Evolutionary conservation across 805 yeast genomes (phyloP).

Genomic region (Danielozyma ontarioensis): DNA sequence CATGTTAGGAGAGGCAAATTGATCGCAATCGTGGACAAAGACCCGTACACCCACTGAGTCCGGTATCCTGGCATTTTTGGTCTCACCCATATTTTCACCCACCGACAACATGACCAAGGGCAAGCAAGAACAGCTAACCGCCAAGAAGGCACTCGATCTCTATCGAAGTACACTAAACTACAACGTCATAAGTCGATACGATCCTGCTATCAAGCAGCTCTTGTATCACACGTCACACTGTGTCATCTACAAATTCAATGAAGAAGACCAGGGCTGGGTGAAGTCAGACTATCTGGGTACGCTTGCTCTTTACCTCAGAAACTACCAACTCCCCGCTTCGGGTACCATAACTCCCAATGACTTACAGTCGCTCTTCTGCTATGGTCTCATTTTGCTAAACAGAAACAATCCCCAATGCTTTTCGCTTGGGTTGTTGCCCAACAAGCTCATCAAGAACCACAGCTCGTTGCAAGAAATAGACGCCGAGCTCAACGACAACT

Average conservation of each 20-base stretch:
- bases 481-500: slow-evolving; percentile 62
- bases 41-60: no score
- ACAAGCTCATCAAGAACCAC: slow-evolving; percentile 34
- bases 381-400: slow-evolving; percentile 67
- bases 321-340: slow-evolving; percentile 16
- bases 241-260: slow-evolving; percentile 61
- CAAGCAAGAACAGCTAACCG: slow-evolving; percentile 32
- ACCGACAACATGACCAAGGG: slow-evolving; percentile 17
- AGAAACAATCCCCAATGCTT: slow-evolving; percentile 66
- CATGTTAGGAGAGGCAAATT: no score
- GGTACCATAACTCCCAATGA: slow-evolving; percentile 10
- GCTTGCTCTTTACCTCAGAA: slow-evolving; percentile 57
- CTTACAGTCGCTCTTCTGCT: slow-evolving; percentile 46
- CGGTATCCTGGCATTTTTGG: no score
- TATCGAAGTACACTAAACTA: slow-evolving; percentile 66
- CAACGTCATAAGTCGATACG: slow-evolving; percentile 74
- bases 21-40: no score
- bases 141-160: slow-evolving; percentile 48
- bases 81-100: no score
- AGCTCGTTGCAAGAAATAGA: slow-evolving; percentile 45
- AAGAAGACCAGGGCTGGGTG: slow-evolving; percentile 58
- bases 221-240: slow-evolving; percentile 68
- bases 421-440: slow-evolving; percentile 62
- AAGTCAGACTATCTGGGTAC: slow-evolving; percentile 70
- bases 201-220: slow-evolving; percentile 63